Evolutionary conservation across 1,284 basidiomycete species (phyloP).

Genomic region (Hemileia vastatrix): DNA sequence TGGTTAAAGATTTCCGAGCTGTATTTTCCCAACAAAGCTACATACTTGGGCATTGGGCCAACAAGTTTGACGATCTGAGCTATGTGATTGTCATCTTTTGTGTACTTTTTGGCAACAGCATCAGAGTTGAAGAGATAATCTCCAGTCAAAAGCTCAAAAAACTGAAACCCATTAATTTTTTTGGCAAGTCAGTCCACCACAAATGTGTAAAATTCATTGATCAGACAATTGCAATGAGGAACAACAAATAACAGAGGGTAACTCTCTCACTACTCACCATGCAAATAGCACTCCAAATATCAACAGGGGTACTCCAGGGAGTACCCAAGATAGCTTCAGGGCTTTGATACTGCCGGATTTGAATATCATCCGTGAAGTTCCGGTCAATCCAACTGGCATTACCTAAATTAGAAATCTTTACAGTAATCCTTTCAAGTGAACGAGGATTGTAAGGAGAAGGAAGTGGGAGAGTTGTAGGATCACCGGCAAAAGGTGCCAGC

Average conservation of each 20-base stretch:
- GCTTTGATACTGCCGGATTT: conserved; percentile 92
- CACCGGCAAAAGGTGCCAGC: conserved; percentile 50
- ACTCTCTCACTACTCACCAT: conserved; percentile 54
- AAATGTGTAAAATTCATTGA: no score
- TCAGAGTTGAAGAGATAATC: conserved; percentile 85
- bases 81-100: conserved; percentile 97
- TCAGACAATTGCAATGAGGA: no score
- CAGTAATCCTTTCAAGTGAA: conserved; percentile 74
- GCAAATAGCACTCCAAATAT: conserved; percentile 92
- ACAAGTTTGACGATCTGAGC: conserved; percentile 96
- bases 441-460: conserved; percentile 53
- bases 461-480: conserved; percentile 51
- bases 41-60: conserved; percentile 70
- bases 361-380: conserved; percentile 93
- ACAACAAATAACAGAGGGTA: no score
- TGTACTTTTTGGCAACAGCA: conserved; percentile 63
- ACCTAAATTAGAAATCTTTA: conserved; percentile 96
- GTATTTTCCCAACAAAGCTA: conserved; percentile 89
- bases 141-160: conserved; percentile 74
- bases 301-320: conserved; percentile 88
- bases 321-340: conserved; percentile 94
- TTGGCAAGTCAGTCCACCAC: conserved; percentile 88
- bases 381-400: conserved; percentile 72
- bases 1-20: conserved; percentile 88
- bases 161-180: no score